Evolutionary conservation across 345 rosid species (phyloP).

Genomic region (Euphorbia tirucalli): DNA sequence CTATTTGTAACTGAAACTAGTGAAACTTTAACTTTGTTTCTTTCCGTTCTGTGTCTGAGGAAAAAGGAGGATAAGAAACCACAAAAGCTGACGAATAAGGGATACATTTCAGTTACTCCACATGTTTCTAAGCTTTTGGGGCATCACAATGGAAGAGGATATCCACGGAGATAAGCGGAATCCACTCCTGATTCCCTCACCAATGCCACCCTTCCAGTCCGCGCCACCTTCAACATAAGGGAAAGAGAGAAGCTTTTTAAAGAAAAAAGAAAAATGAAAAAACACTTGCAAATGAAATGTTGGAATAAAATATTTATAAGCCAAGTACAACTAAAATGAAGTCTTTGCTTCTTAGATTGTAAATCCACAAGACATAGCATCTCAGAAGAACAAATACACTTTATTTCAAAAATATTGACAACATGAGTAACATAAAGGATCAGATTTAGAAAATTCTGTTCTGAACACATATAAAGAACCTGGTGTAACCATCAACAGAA

Average conservation of each 20-base stretch:
- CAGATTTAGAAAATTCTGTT: no score
- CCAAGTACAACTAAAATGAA: no score
- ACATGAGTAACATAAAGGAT: no score
- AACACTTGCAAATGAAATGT: neutral
- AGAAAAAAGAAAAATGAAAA: conserved; percentile 9
- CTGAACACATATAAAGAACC: no score
- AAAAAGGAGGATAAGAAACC: neutral
- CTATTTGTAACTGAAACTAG: neutral
- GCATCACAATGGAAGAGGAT: conserved; percentile 49
- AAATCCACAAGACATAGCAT: no score
- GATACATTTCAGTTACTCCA: neutral
- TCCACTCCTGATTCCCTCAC: conserved; percentile 74
- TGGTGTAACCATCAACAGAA: no score
- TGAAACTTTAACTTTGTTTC: neutral
- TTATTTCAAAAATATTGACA: no score
- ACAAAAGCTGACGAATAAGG: no score
- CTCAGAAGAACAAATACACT: no score
- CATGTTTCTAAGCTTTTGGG: neutral
- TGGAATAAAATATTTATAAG: no score
- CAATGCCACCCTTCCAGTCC: conserved; percentile 72
- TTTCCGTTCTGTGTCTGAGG: neutral
- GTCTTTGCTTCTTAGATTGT: no score
- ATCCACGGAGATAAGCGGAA: conserved; percentile 62
- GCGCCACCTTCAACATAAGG: conserved; percentile 51
- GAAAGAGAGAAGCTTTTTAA: no score